phyloP scores from a whole-genome alignment of 495 filamentous ascomycete genomes.

The Neurospora sublineolata region DNA sequence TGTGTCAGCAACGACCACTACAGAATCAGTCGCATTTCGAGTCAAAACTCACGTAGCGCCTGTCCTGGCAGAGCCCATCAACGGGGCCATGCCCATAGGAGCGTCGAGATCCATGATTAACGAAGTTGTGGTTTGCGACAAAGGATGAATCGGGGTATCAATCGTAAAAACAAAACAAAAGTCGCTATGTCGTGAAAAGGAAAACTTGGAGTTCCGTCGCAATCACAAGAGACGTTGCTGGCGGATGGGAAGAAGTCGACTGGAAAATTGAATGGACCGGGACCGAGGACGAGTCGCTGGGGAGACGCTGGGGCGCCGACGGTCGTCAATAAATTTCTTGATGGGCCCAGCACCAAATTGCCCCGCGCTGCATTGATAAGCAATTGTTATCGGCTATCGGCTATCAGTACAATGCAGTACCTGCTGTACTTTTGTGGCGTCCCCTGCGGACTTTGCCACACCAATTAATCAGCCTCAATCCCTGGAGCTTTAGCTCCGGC shows the following conservation, averaged over 20 bases:
- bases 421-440: not conserved
- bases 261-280: not conserved
- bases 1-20: slow-evolving; percentile 2
- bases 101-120: slow-evolving; percentile 58
- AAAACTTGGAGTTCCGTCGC: not conserved
- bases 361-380: slow-evolving; percentile 6
- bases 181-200: not conserved
- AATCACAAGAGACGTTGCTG: not conserved
- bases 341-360: slow-evolving; percentile 1
- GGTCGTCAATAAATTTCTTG: slow-evolving; percentile 7
- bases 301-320: not conserved
- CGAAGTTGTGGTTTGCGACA: not conserved
- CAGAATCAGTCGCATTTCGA: not conserved
- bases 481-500: not conserved
- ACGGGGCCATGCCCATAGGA: slow-evolving; percentile 43
- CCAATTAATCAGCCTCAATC: not conserved
- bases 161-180: not conserved
- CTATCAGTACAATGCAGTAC: not conserved
- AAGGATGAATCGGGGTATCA: not conserved
- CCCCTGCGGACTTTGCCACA: not conserved
- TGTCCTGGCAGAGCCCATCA: slow-evolving; percentile 35
- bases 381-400: slow-evolving; percentile 2
- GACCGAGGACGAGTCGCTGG: not conserved
- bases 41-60: slow-evolving; percentile 44
- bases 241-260: not conserved